Conservation (phyloP, 2,329 filamentous ascomycete genomes). For the Ophiognomonia clavigignenti-juglandacearum region DNA sequence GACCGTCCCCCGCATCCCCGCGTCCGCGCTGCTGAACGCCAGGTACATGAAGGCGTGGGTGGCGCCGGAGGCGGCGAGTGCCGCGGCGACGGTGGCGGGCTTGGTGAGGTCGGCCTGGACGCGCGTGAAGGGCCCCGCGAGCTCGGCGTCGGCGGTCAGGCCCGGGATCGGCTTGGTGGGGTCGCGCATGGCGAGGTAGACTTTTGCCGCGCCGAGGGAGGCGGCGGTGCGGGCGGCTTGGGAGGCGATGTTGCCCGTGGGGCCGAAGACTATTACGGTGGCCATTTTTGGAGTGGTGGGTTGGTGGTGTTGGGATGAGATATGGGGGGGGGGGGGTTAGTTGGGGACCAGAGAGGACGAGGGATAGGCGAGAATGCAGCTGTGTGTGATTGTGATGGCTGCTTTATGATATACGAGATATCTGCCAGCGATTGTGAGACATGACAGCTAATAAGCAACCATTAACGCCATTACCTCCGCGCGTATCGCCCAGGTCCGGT, state of each 20-base stretch:
- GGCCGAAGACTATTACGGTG: slow-evolving; percentile 39
- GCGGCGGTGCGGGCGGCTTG: slow-evolving; percentile 33
- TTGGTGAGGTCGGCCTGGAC: slow-evolving; percentile 36
- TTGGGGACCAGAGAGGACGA: no score
- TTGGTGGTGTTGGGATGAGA: no score
- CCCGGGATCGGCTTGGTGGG: slow-evolving; percentile 34
- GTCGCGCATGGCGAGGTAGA: slow-evolving; percentile 12
- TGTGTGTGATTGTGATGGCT: no score
- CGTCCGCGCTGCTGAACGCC: slow-evolving; percentile 26
- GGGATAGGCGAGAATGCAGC: no score
- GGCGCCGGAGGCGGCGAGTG: slow-evolving; percentile 37
- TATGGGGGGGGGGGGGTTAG: no score
- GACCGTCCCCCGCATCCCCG: slow-evolving; percentile 34
- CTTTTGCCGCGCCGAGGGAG: slow-evolving; percentile 34
- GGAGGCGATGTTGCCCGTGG: slow-evolving; percentile 42
- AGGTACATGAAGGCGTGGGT: slow-evolving; percentile 45
- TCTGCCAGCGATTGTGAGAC: no score
- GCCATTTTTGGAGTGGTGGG: slow-evolving; percentile 21
- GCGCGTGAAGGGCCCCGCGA: slow-evolving; percentile 13
- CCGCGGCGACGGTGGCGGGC: slow-evolving; percentile 33
- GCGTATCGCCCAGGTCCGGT: no score
- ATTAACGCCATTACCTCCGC: no score
- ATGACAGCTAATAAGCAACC: no score
- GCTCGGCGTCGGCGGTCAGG: slow-evolving; percentile 10
- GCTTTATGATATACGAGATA: no score